Percentiles rank a stretch among this genome's conserved stretches.
Conservation (phyloP, 73 alveolate species). For the Paramecium primaurelia region DNA sequence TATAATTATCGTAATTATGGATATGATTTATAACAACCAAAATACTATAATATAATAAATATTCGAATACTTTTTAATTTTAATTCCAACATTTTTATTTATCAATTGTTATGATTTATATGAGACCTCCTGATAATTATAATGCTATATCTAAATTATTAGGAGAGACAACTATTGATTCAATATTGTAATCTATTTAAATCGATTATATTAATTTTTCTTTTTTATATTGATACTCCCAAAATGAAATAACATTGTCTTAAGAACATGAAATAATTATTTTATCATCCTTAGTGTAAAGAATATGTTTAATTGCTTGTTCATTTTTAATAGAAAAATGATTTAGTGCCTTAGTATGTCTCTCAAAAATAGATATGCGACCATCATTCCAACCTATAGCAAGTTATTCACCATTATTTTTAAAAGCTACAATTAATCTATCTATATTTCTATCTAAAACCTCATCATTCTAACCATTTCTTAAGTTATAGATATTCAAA, state of each 20-base stretch:
- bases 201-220: not conserved
- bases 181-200: not conserved
- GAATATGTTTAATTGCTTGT: not conserved
- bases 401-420: not conserved
- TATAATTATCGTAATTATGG: not conserved
- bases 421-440: not conserved
- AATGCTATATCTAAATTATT: not conserved
- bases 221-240: not conserved
- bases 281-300: not conserved
- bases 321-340: too few species aligned
- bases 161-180: not conserved
- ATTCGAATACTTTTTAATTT: not conserved
- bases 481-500: not conserved
- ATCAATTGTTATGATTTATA: not conserved
- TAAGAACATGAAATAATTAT: not conserved
- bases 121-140: not conserved
- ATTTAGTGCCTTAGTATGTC: too few species aligned
- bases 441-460: too few species aligned
- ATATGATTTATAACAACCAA: not conserved
- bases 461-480: not conserved
- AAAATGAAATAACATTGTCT: not conserved
- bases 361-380: too few species aligned
- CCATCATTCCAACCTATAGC: not conserved
- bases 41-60: not conserved
- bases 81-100: not conserved